Conservation (phyloP, 164 flowering plant genomes). For the Vitis vinifera region DNA sequence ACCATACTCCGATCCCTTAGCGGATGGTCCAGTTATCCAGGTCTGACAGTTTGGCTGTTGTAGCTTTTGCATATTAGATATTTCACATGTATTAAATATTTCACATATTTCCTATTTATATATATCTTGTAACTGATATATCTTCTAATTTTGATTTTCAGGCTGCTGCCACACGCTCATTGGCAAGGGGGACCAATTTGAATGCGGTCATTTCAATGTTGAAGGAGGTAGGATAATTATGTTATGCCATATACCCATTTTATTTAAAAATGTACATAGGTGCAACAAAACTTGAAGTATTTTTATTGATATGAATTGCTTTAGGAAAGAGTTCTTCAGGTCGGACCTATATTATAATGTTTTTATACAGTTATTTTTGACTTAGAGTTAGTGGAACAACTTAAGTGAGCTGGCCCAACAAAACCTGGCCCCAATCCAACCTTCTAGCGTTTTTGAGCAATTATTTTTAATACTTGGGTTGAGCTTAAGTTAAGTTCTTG, state of each 20-base stretch:
- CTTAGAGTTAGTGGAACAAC: too few species aligned
- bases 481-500: too few species aligned
- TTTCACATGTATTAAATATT: background rate
- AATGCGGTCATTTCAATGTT: slow-evolving; percentile 69
- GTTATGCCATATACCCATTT: background rate
- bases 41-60: slow-evolving; percentile 24
- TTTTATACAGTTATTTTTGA: too few species aligned
- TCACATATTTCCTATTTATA: background rate
- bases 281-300: too few species aligned
- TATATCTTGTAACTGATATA: background rate
- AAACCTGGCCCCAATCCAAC: too few species aligned
- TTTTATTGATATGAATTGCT: background rate
- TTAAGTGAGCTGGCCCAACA: too few species aligned
- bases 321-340: too few species aligned
- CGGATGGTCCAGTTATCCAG: slow-evolving; percentile 99
- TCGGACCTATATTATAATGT: too few species aligned
- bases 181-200: slow-evolving; percentile 75
- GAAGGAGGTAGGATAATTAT: slow-evolving; percentile 52
- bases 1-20: slow-evolving; percentile 92
- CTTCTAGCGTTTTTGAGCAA: too few species aligned
- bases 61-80: background rate
- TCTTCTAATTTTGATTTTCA: slow-evolving; percentile 15
- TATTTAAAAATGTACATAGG: background rate
- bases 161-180: slow-evolving; percentile 94
- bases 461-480: too few species aligned